Evolutionary conservation across 306 rosid species (phyloP), one percentile per base, ranked within the genome.

Genomic region (Leucaena leucocephala): DNA sequence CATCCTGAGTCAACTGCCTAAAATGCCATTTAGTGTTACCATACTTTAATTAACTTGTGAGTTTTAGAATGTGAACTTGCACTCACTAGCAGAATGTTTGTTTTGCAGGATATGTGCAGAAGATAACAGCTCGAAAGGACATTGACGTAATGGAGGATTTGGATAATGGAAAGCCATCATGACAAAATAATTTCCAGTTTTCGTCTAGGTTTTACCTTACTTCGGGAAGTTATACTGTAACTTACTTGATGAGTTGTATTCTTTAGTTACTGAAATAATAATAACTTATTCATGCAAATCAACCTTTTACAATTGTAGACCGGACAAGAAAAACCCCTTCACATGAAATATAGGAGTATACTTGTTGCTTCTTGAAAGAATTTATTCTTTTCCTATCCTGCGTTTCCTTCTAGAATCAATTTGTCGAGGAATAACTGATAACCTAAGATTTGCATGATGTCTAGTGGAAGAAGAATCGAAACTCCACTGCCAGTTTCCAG

Each of bases 31-130:
- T 38, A n/a, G 42, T 76, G 5, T 68, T 14, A 49, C n/a, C 8
- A n/a, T 44, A 27, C 65, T 69, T 43, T 45, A 35, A 46, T 19
- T 21, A 67, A 76, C 50, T 70, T 4, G 68, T 52, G 43, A 50
- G 61, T 78, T 39, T 83, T 62, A 27, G 63, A 59, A 40, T 48
- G 74, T 75, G 83, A 63, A 77, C 42, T 71, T 74, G 81, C 71
- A 71, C 27, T 78, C 16, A 83, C 78, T 52, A 78, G 40, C 22
- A 4, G 2, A 22, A 40, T 84, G 74, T 77, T 76, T 65, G 27
- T 81, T 75, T 78, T 86, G 85, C 91, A 95, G 98, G 98, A 76
- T 95, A 91, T 22, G 98, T 93, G 83, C 98, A 95, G 88, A 95
- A 95, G 92, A 92, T 95, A 80, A 95, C 98, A 55, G 84, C 98